Evolutionary conservation across 495 filamentous ascomycete species (phyloP), one percentile per base, ranked within the genome.

Genomic region (Bacidia gigantensis): DNA sequence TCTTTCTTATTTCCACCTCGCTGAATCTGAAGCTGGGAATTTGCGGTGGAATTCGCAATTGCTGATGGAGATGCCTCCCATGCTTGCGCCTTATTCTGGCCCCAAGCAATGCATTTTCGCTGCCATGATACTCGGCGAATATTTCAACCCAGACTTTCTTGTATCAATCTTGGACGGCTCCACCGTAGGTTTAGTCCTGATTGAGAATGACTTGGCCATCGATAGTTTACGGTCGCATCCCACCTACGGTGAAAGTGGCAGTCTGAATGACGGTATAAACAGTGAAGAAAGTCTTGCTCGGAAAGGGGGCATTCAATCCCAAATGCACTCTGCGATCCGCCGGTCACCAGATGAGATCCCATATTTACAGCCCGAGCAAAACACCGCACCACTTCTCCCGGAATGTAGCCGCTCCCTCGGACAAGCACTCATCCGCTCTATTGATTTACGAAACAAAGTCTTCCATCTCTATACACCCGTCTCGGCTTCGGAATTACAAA

Each of bases 1-100:
- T 21, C 77, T 86, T 60, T 84, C 86, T 0, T 89, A 89, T 56
- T 89, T 93, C 63, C 81, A 87, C 61, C 58, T 69, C 39, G 68
- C 62, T 14, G 67, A 67, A 11, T 58, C 65, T 9, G 59, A 60
- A 38, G 63, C 58, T 20, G 60, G 51, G 14, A 66, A 64, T 40
- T 63, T 69, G 0, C 52, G 68, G 11, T 84, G 78, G 76, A 62
- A 67, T 26, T 61, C 62, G 14, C 63, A 60, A 2, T 75, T 77
- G 0, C 59, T 83, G 2, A 72, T 68, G 9, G 63, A 63, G 23
- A 59, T 62, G 25, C 63, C 63, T 14, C 79, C 80, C 0, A 75
- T 79, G 63, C 63, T 70, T n/a, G 72, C 84, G 41, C 58, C 67
- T 50, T 82, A 82, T 55, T 64, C 68, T 0, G 78, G 76, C n/a